Conservation (phyloP, 441 rosid species). For the Dalechampia spathulata region DNA sequence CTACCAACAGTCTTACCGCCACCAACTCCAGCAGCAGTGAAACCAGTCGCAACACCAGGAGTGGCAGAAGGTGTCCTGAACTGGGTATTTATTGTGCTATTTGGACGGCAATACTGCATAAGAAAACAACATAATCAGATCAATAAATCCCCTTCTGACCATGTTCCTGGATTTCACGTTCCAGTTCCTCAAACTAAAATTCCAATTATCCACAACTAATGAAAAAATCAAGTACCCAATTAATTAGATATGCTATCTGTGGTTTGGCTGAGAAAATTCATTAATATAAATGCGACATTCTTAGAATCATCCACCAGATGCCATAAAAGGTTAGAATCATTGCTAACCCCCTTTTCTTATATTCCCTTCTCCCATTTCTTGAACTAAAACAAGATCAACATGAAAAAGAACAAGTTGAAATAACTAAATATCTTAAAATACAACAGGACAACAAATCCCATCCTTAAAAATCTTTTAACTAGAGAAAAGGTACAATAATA, state of each 20-base stretch:
- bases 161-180: not conserved
- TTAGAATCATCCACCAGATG: not conserved
- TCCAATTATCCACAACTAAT: not conserved
- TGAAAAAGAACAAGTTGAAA: not conserved
- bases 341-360: too few relatives aligned
- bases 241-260: not conserved
- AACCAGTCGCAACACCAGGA: conserved; percentile 20
- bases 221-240: not conserved
- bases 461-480: not conserved
- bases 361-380: too few relatives aligned
- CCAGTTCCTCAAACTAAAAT: not conserved
- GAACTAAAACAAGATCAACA: too few relatives aligned
- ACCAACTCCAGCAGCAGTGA: conserved; percentile 25
- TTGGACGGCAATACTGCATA: conserved; percentile 54
- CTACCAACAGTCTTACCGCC: conserved; percentile 82
- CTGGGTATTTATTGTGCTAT: conserved; percentile 23
- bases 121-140: not conserved
- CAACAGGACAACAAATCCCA: not conserved
- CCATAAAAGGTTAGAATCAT: too few relatives aligned
- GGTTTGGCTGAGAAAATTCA: not conserved
- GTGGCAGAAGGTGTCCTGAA: conserved; percentile 33
- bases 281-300: not conserved
- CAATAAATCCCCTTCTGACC: not conserved
- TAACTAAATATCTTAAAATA: not conserved
- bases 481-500: too few relatives aligned